Conservation (phyloP, 768 basidiomycete species). For the Suillus spraguei region DNA sequence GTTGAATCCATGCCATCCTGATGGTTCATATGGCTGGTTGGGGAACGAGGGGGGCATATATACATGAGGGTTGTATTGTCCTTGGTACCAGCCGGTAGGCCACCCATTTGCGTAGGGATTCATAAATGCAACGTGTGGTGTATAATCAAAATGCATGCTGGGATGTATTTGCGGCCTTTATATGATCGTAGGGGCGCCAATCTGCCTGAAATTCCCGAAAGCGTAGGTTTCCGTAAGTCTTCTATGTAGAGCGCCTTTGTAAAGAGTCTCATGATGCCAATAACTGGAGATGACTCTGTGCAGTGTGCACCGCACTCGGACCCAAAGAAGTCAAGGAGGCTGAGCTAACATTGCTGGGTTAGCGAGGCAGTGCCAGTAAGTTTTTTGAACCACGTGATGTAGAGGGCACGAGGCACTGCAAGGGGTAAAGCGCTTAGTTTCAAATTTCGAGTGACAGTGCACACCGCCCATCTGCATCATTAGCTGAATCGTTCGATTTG, state of each 20-base stretch:
- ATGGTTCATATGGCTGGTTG: conserved; percentile 17
- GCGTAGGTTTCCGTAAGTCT: not conserved
- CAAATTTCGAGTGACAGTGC: not conserved
- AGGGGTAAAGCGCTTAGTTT: conserved; percentile 1
- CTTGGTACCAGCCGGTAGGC: conserved; percentile 24
- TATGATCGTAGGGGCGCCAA: not conserved
- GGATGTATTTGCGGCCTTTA: conserved; percentile 16
- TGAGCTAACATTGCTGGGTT: not conserved
- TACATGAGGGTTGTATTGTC: conserved; percentile 32
- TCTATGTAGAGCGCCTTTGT: not conserved
- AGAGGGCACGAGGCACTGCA: not conserved
- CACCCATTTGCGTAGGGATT: conserved; percentile 24
- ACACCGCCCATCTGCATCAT: not conserved
- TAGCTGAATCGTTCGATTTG: not conserved
- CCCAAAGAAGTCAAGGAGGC: not conserved
- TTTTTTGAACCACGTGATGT: not conserved
- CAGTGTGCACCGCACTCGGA: not conserved
- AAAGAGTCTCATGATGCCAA: not conserved
- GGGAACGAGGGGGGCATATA: conserved; percentile 26
- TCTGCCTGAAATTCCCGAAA: not conserved
- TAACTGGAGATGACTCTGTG: not conserved
- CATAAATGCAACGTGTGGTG: conserved; percentile 18
- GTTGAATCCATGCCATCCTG: conserved; percentile 16
- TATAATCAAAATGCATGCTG: not conserved
- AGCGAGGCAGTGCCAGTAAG: not conserved